A percentile compares a stretch with the other conserved stretches of the same genome.
phyloP scores from a whole-genome alignment of 441 rosid genomes.

The Lepidium campestre region DNA sequence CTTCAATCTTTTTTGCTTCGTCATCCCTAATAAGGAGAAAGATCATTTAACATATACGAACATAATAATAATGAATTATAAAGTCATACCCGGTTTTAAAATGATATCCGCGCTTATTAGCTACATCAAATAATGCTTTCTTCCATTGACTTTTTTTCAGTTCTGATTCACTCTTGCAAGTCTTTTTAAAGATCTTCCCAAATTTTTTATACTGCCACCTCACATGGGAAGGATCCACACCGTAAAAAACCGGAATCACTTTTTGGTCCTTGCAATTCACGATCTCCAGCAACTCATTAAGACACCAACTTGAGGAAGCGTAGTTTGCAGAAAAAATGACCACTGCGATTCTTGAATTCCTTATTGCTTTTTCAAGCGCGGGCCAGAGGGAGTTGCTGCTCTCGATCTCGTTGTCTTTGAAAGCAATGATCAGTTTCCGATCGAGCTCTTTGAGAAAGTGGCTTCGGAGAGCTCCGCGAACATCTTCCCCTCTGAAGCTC shows the following conservation, averaged over 20 bases:
- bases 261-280: neutral
- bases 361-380: neutral
- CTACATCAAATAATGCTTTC: neutral
- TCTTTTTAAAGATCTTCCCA: neutral
- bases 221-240: conserved; percentile 5
- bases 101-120: conserved; percentile 3
- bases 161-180: neutral
- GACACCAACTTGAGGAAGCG: neutral
- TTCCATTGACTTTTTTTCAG: neutral
- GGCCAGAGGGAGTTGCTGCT: neutral
- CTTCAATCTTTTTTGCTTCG: neutral
- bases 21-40: neutral
- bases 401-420: neutral
- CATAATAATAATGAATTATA: neutral
- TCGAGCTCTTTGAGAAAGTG: neutral
- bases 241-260: neutral
- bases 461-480: neutral
- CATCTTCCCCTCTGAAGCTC: neutral
- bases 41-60: neutral
- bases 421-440: neutral
- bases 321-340: too few relatives aligned
- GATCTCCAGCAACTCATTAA: neutral
- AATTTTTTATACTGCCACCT: neutral
- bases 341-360: neutral
- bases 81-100: neutral